Evolutionary conservation across 2,329 filamentous ascomycete species (phyloP).

Genomic region (Epichloe sp.): DNA sequence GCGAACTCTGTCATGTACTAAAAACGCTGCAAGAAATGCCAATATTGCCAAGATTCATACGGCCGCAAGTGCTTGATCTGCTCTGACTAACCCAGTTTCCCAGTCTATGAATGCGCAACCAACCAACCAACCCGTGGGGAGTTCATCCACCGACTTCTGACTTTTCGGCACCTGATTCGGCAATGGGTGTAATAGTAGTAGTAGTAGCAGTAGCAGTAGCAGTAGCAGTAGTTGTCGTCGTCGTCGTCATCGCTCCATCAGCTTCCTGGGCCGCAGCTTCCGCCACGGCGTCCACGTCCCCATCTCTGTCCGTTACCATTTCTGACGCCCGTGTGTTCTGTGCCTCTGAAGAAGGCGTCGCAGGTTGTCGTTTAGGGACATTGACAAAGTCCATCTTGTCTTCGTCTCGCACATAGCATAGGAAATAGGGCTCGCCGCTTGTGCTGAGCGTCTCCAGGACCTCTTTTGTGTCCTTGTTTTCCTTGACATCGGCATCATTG

Average conservation of each 20-base stretch:
- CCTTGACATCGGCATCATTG: conserved; percentile 74
- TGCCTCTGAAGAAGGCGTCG: conserved; percentile 5
- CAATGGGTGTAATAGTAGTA: neutral
- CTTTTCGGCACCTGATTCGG: neutral
- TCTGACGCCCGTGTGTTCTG: conserved; percentile 2
- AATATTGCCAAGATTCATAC: no score
- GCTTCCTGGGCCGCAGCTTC: neutral
- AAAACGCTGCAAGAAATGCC: no score
- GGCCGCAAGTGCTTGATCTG: no score
- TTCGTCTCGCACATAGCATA: conserved; percentile 67
- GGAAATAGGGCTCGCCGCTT: conserved; percentile 67
- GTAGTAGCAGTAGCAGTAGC: neutral
- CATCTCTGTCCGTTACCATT: conserved; percentile 12
- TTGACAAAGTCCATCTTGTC: conserved; percentile 41
- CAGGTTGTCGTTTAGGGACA: conserved; percentile 27
- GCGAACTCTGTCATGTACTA: no score
- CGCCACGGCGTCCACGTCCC: conserved; percentile 10
- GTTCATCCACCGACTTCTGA: neutral
- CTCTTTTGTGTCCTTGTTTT: conserved; percentile 48
- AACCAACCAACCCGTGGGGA: neutral
- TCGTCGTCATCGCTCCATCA: neutral
- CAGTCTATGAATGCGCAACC: no score
- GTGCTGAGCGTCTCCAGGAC: conserved; percentile 56
- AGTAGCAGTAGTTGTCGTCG: neutral
- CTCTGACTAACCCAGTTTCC: no score